Conservation (phyloP, 768 basidiomycete genomes). For the Tricholoma flavovirens region DNA sequence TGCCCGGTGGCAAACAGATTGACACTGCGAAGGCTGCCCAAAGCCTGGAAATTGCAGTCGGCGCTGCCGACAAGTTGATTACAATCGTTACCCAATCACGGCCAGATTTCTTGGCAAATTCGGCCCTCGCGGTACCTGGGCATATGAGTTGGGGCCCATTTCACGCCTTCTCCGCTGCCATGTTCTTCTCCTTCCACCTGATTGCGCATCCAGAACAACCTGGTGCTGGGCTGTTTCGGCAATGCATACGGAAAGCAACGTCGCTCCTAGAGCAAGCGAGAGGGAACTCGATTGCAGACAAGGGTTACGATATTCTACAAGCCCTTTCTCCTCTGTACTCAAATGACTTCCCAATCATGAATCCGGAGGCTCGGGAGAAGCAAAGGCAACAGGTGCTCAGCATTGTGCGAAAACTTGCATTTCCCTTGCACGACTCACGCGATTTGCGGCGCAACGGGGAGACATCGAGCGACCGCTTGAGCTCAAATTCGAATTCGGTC, state of each 20-base stretch:
- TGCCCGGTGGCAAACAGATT: conserved; percentile 19
- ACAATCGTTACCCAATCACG: conserved; percentile 71
- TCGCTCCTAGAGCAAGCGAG: conserved; percentile 59
- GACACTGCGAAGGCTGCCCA: conserved; percentile 44
- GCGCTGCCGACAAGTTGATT: conserved; percentile 73
- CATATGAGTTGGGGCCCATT: conserved; percentile 84
- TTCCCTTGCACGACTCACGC: conserved; percentile 73
- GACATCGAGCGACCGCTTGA: conserved; percentile 43
- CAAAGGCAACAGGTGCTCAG: conserved; percentile 56
- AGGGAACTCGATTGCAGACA: conserved; percentile 66
- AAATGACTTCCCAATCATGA: conserved; percentile 49
- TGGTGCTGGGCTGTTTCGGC: conserved; percentile 70
- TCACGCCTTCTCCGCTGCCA: conserved; percentile 80
- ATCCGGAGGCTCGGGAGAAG: conserved; percentile 48
- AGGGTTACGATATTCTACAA: conserved; percentile 63
- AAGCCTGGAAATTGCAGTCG: conserved; percentile 69
- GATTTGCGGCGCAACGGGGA: conserved; percentile 43
- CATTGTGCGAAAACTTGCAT: conserved; percentile 69
- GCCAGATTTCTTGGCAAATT: conserved; percentile 68
- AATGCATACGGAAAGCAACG: conserved; percentile 67
- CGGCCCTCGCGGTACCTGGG: conserved; percentile 65
- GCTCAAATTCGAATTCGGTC: conserved; percentile 49
- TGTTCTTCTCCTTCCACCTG: conserved; percentile 90
- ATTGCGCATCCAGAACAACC: conserved; percentile 77
- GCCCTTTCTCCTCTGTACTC: conserved; percentile 72